These are phyloP conservation scores for Nepenthes alata DNA, from an alignment of 179 eudicot species.

Conservation along the genomic window DNA sequence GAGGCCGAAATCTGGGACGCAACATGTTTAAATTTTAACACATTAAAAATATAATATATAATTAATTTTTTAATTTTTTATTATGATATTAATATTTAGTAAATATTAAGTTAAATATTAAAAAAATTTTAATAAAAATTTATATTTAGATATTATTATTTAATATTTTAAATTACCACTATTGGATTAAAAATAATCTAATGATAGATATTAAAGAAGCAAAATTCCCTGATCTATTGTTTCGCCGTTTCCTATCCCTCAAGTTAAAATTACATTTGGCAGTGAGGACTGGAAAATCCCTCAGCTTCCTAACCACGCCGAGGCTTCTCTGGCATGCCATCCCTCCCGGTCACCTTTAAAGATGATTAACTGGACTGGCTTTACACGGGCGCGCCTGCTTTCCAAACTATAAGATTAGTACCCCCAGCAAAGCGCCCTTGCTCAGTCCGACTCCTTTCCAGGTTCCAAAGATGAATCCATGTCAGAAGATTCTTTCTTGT, in stretches of 20 bases:
- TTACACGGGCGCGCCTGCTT: not conserved
- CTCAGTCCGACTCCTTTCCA: constrained; percentile 40
- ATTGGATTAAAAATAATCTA: too few species aligned
- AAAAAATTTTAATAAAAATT: too few species aligned
- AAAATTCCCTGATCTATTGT: too few species aligned
- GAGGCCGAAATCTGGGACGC: too few species aligned
- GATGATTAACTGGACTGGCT: not conserved
- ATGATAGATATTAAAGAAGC: too few species aligned
- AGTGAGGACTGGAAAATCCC: constrained; percentile 7
- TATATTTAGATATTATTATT: too few species aligned
- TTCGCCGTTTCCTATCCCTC: constrained; percentile 10
- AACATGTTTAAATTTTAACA: too few species aligned
- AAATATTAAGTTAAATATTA: too few species aligned
- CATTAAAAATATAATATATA: too few species aligned
- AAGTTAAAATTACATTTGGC: constrained; percentile 1
- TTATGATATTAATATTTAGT: too few species aligned
- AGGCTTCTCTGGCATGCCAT: not conserved
- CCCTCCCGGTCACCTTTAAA: not conserved
- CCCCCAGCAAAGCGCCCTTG: not conserved
- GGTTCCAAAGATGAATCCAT: constrained; percentile 42
- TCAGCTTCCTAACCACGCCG: not conserved
- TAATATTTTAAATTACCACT: too few species aligned
- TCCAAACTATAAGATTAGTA: not conserved
- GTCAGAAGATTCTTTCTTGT: constrained; percentile 33
- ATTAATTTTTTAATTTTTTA: too few species aligned